Percentiles rank a stretch among this genome's conserved stretches.
phyloP scores from a whole-genome alignment of 345 rosid species.

The Dipteronia dyeriana region DNA sequence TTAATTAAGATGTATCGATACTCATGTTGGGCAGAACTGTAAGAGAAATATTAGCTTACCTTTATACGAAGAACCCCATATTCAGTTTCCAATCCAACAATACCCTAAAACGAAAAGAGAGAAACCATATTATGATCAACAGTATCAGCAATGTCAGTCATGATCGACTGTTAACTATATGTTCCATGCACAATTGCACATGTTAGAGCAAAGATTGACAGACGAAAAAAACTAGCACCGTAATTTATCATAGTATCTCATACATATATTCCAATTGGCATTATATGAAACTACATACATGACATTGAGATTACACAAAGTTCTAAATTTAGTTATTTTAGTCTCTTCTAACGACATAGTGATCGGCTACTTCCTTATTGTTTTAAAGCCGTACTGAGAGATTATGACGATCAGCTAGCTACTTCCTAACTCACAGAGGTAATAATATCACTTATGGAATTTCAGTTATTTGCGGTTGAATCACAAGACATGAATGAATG shows the following conservation, averaged over 20 bases:
- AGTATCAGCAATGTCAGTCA: neutral
- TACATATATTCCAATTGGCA: neutral
- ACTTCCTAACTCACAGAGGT: neutral
- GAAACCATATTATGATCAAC: neutral
- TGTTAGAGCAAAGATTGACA: neutral
- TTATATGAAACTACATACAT: neutral
- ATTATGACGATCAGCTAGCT: too few species aligned
- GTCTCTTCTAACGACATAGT: neutral
- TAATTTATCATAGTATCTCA: neutral
- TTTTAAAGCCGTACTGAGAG: too few species aligned
- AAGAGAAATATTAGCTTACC: conserved; percentile 30
- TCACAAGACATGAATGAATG: neutral
- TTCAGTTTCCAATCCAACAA: conserved; percentile 55
- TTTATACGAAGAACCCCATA: conserved; percentile 52
- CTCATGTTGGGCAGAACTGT: neutral
- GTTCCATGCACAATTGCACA: neutral
- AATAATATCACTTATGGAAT: neutral
- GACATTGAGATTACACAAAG: neutral
- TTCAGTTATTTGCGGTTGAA: neutral
- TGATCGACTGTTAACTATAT: neutral
- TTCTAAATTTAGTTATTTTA: neutral
- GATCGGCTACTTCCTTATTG: too few species aligned
- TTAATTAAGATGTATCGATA: neutral
- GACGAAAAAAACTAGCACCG: neutral
- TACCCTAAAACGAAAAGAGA: conserved; percentile 36